phyloP scores from a whole-genome alignment of 2,329 filamentous ascomycete species.

The Remersonia thermophila region DNA sequence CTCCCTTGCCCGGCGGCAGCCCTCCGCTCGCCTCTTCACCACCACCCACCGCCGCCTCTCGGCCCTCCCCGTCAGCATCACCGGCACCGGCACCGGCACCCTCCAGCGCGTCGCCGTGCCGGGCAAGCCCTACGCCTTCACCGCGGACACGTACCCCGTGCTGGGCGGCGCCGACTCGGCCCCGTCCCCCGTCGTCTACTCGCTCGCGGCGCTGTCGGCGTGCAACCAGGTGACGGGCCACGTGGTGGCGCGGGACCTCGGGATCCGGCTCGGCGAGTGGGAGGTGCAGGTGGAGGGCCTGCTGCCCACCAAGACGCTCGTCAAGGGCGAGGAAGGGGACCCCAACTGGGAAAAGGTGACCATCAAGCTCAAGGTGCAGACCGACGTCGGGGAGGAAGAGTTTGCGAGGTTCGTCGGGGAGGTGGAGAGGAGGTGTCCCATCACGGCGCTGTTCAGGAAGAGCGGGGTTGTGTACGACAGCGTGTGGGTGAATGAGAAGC shows the following conservation, averaged over 20 bases:
- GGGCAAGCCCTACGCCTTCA: constrained; percentile 18
- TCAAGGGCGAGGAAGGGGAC: constrained; percentile 19
- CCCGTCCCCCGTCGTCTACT: constrained; percentile 21
- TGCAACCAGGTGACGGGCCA: constrained; percentile 22
- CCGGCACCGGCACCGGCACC: constrained; percentile 16
- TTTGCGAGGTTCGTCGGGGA: constrained; percentile 17
- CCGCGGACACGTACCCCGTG: constrained; percentile 19
- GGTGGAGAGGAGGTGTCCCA: constrained; percentile 20
- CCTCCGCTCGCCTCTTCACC: constrained; percentile 6
- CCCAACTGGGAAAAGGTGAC: constrained; percentile 19
- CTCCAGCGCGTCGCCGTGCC: constrained; percentile 16
- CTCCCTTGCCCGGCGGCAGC: no score
- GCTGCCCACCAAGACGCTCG: constrained; percentile 18
- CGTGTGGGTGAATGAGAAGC: constrained; percentile 18
- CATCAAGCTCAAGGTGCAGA: constrained; percentile 18
- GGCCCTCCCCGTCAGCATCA: constrained; percentile 16
- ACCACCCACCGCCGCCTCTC: constrained; percentile 2
- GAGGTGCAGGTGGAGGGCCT: constrained; percentile 16
- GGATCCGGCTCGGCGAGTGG: constrained; percentile 19
- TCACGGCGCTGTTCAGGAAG: constrained; percentile 19
- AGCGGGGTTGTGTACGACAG: constrained; percentile 19
- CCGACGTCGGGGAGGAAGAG: constrained; percentile 13
- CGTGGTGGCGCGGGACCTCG: constrained; percentile 19
- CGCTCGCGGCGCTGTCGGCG: constrained; percentile 19
- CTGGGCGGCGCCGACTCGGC: constrained; percentile 19